Evolutionary conservation across 2,329 filamentous ascomycete genomes (phyloP).

Genomic region (Xylariaceae sp.): DNA sequence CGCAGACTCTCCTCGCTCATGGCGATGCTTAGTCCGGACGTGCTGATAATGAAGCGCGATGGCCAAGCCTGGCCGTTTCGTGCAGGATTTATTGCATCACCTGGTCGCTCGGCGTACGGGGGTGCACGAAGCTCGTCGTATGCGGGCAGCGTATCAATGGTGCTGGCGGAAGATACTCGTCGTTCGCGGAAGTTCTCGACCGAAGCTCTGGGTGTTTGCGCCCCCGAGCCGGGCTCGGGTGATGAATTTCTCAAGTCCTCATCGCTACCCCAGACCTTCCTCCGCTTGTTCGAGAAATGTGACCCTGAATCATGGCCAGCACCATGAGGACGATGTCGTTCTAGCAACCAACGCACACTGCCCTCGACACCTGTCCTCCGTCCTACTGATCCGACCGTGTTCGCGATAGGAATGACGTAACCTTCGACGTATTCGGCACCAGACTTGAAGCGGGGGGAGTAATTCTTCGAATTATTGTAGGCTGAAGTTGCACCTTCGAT

Average conservation of each 20-base stretch:
- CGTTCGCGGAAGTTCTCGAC: conserved; percentile 40
- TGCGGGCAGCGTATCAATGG: conserved; percentile 73
- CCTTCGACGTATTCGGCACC: conserved; percentile 88
- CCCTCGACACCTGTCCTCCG: conserved; percentile 85
- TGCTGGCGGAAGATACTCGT: conserved; percentile 63
- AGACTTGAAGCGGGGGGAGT: conserved; percentile 84
- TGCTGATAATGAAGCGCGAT: conserved; percentile 82
- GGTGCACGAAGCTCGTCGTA: conserved; percentile 79
- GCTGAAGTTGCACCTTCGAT: conserved; percentile 82
- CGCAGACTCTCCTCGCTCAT: conserved; percentile 86
- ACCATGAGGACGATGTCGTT: conserved; percentile 48
- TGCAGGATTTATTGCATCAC: conserved; percentile 31
- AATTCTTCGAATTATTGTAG: conserved; percentile 85
- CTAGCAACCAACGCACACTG: conserved; percentile 80
- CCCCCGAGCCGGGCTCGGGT: conserved; percentile 26
- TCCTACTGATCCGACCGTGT: conserved; percentile 80
- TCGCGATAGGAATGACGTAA: conserved; percentile 81
- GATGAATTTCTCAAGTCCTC: conserved; percentile 31
- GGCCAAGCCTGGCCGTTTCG: conserved; percentile 58
- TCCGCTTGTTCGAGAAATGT: conserved; percentile 54
- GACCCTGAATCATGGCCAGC: conserved; percentile 47
- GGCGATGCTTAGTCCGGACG: conserved; percentile 84
- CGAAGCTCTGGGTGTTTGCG: conserved; percentile 33
- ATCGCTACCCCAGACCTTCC: conserved; percentile 47
- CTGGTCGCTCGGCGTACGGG: conserved; percentile 63